A percentile compares a stretch with the other conserved stretches of the same genome.
These are phyloP conservation scores for Avena insularis DNA, from an alignment of 176 grass and related monocot species.

Conservation along the genomic window DNA sequence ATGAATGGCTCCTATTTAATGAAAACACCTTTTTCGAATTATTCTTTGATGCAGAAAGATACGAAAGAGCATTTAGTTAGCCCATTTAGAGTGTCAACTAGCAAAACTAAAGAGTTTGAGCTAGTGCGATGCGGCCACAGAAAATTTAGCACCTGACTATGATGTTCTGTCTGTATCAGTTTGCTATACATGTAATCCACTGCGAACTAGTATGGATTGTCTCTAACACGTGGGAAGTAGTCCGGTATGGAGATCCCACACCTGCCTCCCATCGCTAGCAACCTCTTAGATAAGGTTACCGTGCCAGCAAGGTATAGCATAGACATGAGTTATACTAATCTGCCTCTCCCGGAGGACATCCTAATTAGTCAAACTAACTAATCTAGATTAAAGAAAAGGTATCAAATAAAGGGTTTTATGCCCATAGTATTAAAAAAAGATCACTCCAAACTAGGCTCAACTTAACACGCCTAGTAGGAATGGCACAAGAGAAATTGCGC, in stretches of 20 bases:
- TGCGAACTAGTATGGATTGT: neutral
- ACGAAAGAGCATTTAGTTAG: neutral
- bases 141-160: neutral
- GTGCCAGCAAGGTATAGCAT: slow-evolving; percentile 3
- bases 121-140: neutral
- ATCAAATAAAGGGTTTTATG: neutral
- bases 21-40: neutral
- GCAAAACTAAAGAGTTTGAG: neutral
- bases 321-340: slow-evolving; percentile 17
- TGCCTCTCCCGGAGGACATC: slow-evolving; percentile 1
- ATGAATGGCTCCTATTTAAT: neutral
- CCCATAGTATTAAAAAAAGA: neutral
- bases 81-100: neutral
- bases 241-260: neutral
- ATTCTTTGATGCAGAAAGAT: neutral
- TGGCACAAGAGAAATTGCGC: neutral
- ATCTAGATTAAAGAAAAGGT: neutral
- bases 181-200: neutral
- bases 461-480: neutral
- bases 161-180: neutral
- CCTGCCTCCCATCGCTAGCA: neutral
- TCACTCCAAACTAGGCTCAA: neutral
- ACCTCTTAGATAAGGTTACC: neutral
- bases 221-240: neutral
- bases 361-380: slow-evolving; percentile 29